Percentiles rank a stretch among this genome's conserved stretches.
phyloP scores from a whole-genome alignment of 108 stramenopile species.

The Cyclotella sp. region DNA sequence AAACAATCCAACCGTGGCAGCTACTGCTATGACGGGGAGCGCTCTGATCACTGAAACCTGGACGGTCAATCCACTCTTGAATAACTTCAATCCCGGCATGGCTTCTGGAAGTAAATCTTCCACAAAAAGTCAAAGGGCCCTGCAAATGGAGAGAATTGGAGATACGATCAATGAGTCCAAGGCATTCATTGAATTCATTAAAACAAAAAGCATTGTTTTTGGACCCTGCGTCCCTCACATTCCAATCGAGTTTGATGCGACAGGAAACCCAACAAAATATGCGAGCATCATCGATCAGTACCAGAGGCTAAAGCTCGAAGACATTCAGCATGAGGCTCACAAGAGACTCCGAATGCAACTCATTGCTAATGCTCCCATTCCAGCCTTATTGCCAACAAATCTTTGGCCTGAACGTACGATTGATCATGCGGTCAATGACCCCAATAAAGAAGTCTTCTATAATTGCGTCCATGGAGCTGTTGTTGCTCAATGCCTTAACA shows the following conservation, averaged over 20 bases:
- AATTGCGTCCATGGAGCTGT: neutral
- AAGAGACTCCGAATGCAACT: neutral
- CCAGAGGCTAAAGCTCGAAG: neutral
- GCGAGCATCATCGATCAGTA: conserved; percentile 4
- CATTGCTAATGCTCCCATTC: neutral
- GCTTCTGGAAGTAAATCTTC: neutral
- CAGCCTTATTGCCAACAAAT: neutral
- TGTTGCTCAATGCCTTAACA: neutral
- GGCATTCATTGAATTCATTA: neutral
- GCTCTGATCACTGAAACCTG: neutral
- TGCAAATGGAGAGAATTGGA: neutral
- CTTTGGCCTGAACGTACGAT: neutral
- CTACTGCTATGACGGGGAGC: neutral
- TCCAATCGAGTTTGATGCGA: neutral
- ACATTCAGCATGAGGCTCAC: neutral
- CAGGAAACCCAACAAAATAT: neutral
- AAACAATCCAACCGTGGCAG: neutral
- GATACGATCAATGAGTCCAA: neutral
- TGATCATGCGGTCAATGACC: neutral
- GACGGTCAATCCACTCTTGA: neutral
- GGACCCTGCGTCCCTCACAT: neutral
- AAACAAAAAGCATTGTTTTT: neutral
- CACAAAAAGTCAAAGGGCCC: neutral
- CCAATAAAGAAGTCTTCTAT: neutral
- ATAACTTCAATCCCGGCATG: neutral